Evolutionary conservation across 169 alveolate genomes (phyloP), one percentile per base, ranked within the genome.

Genomic region (Cryptosporidium ryanae): DNA sequence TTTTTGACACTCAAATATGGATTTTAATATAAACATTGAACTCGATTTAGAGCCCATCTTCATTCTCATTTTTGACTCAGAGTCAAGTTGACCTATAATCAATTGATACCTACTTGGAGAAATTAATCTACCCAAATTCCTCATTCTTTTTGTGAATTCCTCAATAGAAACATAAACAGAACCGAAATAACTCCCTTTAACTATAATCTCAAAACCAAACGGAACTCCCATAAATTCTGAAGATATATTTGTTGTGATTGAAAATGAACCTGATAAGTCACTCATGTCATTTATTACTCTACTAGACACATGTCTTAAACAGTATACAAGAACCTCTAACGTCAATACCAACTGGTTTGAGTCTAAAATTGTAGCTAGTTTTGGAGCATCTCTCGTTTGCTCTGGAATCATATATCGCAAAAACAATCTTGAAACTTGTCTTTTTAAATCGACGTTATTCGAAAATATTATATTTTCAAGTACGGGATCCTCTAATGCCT

Each of bases 221-320:
- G 84, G 84, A 23, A 55, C 65, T n/a, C 84, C 84, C 10, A 38
- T 31, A 50, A 70, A 49, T 2, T 70, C 67, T 1, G 46, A 38
- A 10, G 46, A 4, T 6, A 38, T 38, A 38, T 38, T 66, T 10
- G 65, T 66, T 46, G 34, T n/a, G 31, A 66, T 15, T 17, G 31
- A 66, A 15, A 66, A 66, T 12, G 12, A 2, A 21, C 82, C 82
- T 1, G 31, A 57, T 15, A 66, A 48, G 48, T 44, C 52, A 13
- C 52, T 31, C 82, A 66, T 66, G 1, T 48, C n/a, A 43, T 6
- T 44, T 6, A 66, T 66, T 43, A 66, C 34, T 15, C 23, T 63
- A 18, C 32, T 29, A 12, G 64, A 34, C 15, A 63, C 48, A 23
- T 66, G 21, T 7, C 23, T 66, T 29, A 66, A 23, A 23, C 82